Base-by-base conservation (phyloP, 805 yeast species). In the Kregervanrija fluxuum region DNA sequence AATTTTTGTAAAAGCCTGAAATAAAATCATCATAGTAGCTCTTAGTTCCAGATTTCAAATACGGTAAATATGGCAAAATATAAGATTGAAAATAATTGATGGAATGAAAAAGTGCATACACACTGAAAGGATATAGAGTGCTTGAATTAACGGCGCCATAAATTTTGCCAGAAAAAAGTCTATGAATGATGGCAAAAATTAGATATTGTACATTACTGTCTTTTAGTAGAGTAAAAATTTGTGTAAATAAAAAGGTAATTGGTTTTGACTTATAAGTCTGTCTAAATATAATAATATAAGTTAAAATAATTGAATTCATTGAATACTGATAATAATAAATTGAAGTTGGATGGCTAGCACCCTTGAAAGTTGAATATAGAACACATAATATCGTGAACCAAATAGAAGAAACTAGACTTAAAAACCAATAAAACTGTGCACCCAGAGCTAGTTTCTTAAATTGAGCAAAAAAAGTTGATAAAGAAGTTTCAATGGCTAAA, bases 191-290 rank as follows among this genome's bases (percentile, higher is more conserved):
- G 52, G 69, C 68, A 49, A 75, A 55, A 15, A 71, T 55, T 45
- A 82, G 69, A 59, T 82, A 83, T 50, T 81, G 86, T 45, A 77
- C 67, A 58, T 83, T 83, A 58, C 80, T 87, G 60, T 82, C 80
- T 51, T 57, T 57, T 42, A 59, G 53, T 41, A 62, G 59, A 52
- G 50, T 64, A 42, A 41, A 52, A 37, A 46, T 57, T 53, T 52
- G 65, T 6, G 60, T 52, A 34, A 53, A 59, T 45, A 48, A 54
- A 42, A 56, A 56, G 1, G 57, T 47, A 14, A 58, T 54, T 31
- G 61, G 66, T 46, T 54, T 67, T 9, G 72, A 60, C 56, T 73
- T 73, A 61, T 74, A 73, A 35, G 78, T 71, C 56, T 81, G 85
- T 54, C 78, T 73, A 31, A 82, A 60, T 9, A 82, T 86, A 38